Evolutionary conservation across 805 yeast genomes (phyloP), one percentile per base, ranked within the genome.

Genomic region (Komagataella mondaviorum): DNA sequence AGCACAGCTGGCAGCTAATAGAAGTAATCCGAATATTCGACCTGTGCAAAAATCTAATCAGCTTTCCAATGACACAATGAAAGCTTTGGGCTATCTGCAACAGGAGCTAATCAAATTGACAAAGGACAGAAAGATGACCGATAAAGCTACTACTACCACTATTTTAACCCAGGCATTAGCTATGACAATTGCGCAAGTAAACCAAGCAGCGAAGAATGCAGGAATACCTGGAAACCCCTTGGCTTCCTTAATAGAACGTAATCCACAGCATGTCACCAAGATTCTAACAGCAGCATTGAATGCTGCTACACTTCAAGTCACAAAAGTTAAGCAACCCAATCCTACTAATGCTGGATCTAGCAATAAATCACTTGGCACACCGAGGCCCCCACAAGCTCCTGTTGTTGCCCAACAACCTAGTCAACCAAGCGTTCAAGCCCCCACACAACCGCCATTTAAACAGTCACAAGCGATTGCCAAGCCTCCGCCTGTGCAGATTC

Each of bases 81-180:
- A 85, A 59, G 84, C 96, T 5, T 72, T 91, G 62, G 79, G 86
- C 1, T 85, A 88, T 58, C 68, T 91, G 52, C 96, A 91, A 66
- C 89, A 88, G 59, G 96, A 90, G 62, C 71, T 91, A 22, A 83
- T 88, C 59, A 76, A 81, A 12, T 75, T 90, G 52, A 85, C 95
- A 36, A 87, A 86, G 60, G 87, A 85, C 52, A 71, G 89, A 54
- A 84, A 79, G 57, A 79, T 88, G 53, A 78, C 83, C 54, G 88
- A 85, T 53, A 86, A 88, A 45, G 89, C 85, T 23, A 80, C 88
- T 6, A 88, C 91, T 49, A 86, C 96, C 0, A 86, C 81, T 53
- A 80, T 89, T 51, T 71, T 90, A 58, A 90, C 96, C 6, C 89
- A 86, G 59, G 96, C 96, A 1, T 72, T 90, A 57, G 96, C 96